Conservation (phyloP, 345 rosid genomes). For the Rhodomyrtus tomentosa region DNA sequence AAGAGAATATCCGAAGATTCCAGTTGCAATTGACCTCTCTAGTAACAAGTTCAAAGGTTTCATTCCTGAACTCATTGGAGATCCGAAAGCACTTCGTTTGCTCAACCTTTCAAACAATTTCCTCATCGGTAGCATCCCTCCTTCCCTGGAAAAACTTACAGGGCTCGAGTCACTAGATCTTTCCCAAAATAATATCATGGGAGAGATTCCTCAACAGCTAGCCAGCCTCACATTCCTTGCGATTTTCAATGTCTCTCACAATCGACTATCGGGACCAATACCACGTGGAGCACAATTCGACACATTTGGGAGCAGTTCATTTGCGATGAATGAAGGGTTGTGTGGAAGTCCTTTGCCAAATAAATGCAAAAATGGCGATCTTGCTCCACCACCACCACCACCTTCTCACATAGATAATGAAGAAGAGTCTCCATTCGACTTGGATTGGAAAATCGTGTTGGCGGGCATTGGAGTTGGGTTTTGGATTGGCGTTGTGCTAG, state of each 20-base stretch:
- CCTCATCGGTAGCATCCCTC: neutral
- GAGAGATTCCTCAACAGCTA: neutral
- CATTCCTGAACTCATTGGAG: neutral
- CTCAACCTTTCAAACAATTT: neutral
- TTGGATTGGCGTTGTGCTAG: neutral
- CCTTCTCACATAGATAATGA: neutral
- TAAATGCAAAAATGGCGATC: neutral
- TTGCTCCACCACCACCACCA: neutral
- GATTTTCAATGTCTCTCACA: neutral
- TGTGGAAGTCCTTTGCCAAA: neutral
- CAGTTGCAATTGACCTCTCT: neutral
- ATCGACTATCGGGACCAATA: neutral
- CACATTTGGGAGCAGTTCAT: neutral
- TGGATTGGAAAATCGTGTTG: neutral
- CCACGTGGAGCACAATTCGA: neutral
- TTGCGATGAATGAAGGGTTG: neutral
- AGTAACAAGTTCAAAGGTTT: neutral
- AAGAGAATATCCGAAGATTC: neutral
- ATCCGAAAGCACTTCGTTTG: neutral
- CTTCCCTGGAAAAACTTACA: neutral
- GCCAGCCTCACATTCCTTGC: neutral
- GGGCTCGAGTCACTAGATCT: neutral
- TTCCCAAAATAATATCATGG: rapidly evolving
- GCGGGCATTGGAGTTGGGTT: neutral
- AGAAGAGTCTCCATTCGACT: neutral